phyloP scores from a whole-genome alignment of 108 stramenopile species.

The Nitzschia sp. region DNA sequence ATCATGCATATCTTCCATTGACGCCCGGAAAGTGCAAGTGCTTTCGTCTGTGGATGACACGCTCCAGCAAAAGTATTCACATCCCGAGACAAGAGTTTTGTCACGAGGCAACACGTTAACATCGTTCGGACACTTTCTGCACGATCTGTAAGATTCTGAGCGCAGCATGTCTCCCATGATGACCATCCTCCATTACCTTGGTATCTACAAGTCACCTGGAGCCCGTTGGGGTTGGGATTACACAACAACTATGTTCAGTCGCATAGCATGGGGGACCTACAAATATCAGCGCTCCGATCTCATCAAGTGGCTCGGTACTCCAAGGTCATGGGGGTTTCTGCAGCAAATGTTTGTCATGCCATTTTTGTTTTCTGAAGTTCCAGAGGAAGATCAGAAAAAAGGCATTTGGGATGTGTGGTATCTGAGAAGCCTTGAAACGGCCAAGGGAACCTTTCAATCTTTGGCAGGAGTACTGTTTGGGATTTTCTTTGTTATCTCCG shows the following conservation, averaged over 20 bases:
- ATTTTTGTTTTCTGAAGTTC: not conserved
- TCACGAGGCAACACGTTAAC: constrained; percentile 10
- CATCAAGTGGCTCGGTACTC: not conserved
- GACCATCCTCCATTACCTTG: constrained; percentile 15
- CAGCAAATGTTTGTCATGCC: not conserved
- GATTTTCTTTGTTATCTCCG: not conserved
- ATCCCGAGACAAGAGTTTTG: not conserved
- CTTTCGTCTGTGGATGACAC: not conserved
- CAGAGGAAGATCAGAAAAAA: not conserved
- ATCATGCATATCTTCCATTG: not conserved
- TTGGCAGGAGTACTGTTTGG: not conserved
- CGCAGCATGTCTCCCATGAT: constrained; percentile 11
- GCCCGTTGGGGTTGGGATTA: constrained; percentile 42
- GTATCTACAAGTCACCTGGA: constrained; percentile 23
- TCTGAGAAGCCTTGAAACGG: not conserved
- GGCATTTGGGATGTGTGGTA: constrained; percentile 11
- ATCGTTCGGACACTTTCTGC: constrained; percentile 28
- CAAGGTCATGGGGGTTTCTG: not conserved
- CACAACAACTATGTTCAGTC: constrained; percentile 21
- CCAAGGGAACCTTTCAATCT: not conserved
- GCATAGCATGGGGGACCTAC: constrained; percentile 25
- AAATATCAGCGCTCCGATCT: constrained; percentile 1
- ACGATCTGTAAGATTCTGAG: constrained; percentile 20
- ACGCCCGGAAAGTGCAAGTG: constrained; percentile 13
- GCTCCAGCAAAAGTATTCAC: not conserved